Percentiles rank a stretch among this genome's conserved stretches.
phyloP scores from a whole-genome alignment of 225 moss, liverwort and hornwort genomes.

The Marchantia polymorpha region DNA sequence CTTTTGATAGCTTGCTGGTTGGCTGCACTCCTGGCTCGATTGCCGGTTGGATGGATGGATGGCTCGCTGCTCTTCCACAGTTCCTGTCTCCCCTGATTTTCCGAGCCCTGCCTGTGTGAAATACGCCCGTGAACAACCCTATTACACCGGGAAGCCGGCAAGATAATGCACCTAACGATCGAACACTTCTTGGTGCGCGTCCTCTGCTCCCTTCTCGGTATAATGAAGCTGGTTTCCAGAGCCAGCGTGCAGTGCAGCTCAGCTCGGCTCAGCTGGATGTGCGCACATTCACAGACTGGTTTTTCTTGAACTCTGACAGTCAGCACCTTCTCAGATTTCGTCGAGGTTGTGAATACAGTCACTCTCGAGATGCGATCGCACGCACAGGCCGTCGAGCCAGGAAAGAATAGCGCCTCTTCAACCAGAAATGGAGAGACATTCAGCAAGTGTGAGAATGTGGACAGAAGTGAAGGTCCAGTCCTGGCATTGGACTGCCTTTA shows the following conservation, averaged over 20 bases:
- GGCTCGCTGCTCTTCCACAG: background rate
- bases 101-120: background rate
- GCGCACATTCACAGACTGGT: background rate
- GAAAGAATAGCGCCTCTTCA: background rate
- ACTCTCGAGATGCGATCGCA: conserved; percentile 17
- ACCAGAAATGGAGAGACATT: background rate
- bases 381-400: background rate
- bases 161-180: conserved; percentile 16
- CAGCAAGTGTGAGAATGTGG: background rate
- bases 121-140: background rate
- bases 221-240: background rate
- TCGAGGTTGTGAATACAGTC: background rate
- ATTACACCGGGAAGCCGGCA: background rate
- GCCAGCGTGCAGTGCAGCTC: background rate
- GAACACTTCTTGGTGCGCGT: conserved; percentile 11
- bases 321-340: background rate
- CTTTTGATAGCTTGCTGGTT: background rate
- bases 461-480: background rate
- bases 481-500: too few species aligned
- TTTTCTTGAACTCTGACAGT: background rate
- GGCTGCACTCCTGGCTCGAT: background rate
- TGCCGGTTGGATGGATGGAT: background rate
- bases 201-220: background rate
- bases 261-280: background rate
- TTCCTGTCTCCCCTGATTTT: background rate